Conservation (phyloP, 495 filamentous ascomycete species). For the Trypethelium eluteriae region DNA sequence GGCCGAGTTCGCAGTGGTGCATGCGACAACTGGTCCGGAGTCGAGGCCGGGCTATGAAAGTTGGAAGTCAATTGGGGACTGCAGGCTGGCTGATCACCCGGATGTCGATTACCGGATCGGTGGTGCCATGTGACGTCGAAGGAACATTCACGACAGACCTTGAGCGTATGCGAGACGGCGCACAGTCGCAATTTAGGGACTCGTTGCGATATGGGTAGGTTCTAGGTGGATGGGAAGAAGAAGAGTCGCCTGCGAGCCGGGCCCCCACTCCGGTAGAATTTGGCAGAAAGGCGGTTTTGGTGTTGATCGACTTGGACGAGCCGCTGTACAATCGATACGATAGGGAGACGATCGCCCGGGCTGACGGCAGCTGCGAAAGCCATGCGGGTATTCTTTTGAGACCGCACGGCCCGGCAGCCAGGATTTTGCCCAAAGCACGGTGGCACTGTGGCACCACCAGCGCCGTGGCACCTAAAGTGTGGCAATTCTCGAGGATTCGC, state of each 20-base stretch:
- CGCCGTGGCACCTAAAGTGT: no score
- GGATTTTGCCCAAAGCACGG: no score
- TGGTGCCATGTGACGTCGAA: slow-evolving; percentile 10
- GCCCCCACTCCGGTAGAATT: not conserved
- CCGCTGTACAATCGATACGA: not conserved
- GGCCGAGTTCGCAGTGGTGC: not conserved
- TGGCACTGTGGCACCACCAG: no score
- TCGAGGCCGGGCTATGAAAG: not conserved
- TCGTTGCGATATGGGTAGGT: not conserved
- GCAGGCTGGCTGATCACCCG: slow-evolving; percentile 1
- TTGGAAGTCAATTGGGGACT: not conserved
- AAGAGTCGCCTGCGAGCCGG: not conserved
- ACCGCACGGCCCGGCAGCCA: no score
- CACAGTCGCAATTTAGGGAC: no score
- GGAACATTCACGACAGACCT: not conserved
- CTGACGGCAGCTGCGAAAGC: not conserved
- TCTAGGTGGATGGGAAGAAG: not conserved
- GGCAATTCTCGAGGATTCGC: not conserved
- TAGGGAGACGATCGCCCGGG: not conserved
- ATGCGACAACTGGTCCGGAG: not conserved
- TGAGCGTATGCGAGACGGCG: not conserved
- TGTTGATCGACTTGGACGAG: not conserved
- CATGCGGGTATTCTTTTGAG: not conserved
- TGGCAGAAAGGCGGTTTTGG: not conserved
- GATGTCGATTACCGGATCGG: slow-evolving; percentile 3